Evolutionary conservation across 1,139 yeast species (phyloP).

Genomic region (Sugiyamaella xylanicola): DNA sequence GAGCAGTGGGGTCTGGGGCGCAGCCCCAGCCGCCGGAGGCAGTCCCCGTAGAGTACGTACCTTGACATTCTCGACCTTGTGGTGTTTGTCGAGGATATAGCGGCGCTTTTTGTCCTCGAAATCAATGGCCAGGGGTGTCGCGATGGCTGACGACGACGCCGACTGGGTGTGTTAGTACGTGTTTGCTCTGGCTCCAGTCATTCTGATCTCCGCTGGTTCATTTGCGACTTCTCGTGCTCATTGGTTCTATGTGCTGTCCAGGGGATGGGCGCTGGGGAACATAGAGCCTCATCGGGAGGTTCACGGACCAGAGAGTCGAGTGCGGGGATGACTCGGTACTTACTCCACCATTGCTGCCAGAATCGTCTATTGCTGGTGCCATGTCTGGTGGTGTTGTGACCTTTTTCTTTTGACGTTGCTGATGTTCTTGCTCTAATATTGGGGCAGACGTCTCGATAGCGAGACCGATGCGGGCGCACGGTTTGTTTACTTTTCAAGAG

Average conservation of each 20-base stretch:
- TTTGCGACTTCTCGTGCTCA: too few species aligned
- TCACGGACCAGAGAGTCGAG: neutral
- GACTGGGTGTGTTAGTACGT: slow-evolving; percentile 15
- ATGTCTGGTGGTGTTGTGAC: too few species aligned
- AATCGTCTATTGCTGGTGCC: slow-evolving; percentile 14
- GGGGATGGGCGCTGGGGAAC: too few species aligned
- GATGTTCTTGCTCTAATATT: too few species aligned
- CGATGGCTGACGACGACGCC: slow-evolving; percentile 16
- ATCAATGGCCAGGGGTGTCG: slow-evolving; percentile 18
- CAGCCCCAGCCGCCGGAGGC: slow-evolving; percentile 2
- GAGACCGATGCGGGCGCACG: too few species aligned
- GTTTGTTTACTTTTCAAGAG: slow-evolving; percentile 11
- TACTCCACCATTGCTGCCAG: slow-evolving; percentile 13
- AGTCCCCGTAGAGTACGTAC: slow-evolving; percentile 14
- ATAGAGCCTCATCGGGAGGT: too few species aligned
- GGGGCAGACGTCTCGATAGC: too few species aligned
- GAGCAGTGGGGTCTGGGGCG: neutral
- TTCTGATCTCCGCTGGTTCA: too few species aligned
- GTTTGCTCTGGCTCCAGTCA: too few species aligned
- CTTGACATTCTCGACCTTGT: slow-evolving; percentile 25
- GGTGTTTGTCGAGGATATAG: slow-evolving; percentile 28
- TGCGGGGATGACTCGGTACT: neutral
- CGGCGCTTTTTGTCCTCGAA: slow-evolving; percentile 27
- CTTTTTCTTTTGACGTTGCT: too few species aligned
- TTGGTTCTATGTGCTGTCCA: neutral